Base-by-base conservation (phyloP, 2,329 filamentous ascomycete genomes). In the Epicoccum sorghinum region DNA sequence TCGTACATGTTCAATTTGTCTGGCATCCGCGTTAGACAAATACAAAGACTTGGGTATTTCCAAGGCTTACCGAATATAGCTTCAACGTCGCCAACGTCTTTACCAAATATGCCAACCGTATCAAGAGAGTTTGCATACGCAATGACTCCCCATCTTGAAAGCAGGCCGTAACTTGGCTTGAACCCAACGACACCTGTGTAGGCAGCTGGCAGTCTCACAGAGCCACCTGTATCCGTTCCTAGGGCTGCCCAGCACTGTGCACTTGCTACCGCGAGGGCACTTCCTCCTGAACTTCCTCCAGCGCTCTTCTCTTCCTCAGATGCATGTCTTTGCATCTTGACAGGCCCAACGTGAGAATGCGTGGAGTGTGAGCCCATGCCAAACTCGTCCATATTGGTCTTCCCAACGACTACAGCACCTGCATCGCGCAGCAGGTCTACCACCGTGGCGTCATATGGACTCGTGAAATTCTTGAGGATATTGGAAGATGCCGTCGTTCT, bases 331-430 rank as follows among this genome's bases (percentile, higher is more conserved):
- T 58, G 52, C 52, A 69, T 57, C 44, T 52, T 62, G 4, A 93
- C 89, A 1, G 84, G 72, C 1, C 89, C 90, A 64, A 87, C 86
- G 49, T 80, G 76, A 0, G 91, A 92, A 66, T 88, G 78, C 18
- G 81, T 82, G 1, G 87, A 89, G 70, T 96, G 88, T 7, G 91
- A 96, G 2, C 92, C 92, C 93, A 96, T 96, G 25, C 93, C 92
- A 71, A 96, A 96, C 71, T 96, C 95, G 76, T 98, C 95, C 80
- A 98, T 86, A 71, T 96, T 96, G 2, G 91, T 93, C 75, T 96
- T 96, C 6, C 89, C 89, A 1, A 87, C 81, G 2, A 93, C 73
- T 5, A 82, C 73, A 5, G 85, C 86, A 37, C 88, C 89, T 4
- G 83, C 81, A 25, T 78, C 71, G 51, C 83, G 82, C 30, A 97